Evolutionary conservation across 805 yeast species (phyloP), one percentile per base, ranked within the genome.

Genomic region (Kazachstania kunashirensis): DNA sequence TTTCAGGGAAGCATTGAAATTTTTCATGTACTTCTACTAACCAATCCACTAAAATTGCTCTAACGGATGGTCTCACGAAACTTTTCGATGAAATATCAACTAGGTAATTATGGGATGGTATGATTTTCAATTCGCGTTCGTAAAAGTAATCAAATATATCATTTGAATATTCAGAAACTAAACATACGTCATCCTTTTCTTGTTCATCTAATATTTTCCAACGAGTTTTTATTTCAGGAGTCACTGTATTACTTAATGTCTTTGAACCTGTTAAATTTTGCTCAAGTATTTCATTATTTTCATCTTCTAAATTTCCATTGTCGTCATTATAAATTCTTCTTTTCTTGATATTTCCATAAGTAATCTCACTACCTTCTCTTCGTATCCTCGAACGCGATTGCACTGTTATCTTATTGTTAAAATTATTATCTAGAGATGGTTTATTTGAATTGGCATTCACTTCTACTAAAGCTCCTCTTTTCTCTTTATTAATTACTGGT

Each of bases 41-140:
- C 96, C 96, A 86, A 61, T 88, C 95, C n/a, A 86, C 84, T 40
- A 86, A 64, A 36, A 86, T 82, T 6, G 85, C 78, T 47, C 96
- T 72, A 82, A 83, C 81, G 43, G 76, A 73, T 39, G 95, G 94
- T 49, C 80, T 75, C 47, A 84, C 60, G 41, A 75, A 75, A 34
- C 72, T 69, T 55, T 79, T 83, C 59, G 74, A 68, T 7, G 47
- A 39, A n/a, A 24, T 26, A 24, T 48, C 52, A 43, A 63, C 67
- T 25, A 83, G 60, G 55, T 83, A 84, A 45, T 75, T 71, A n/a
- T 80, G 60, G 45, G 74, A 79, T 2, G 86, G 94, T 47, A 79
- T 62, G 33, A 85, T 83, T 50, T 71, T 68, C 33, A 62, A 47
- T 59, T 86, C 95, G 42, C 77, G 67, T 47, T 69, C 72, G 50